Conservation (phyloP, 176 grass and related monocot genomes). For the Pharus latifolius region DNA sequence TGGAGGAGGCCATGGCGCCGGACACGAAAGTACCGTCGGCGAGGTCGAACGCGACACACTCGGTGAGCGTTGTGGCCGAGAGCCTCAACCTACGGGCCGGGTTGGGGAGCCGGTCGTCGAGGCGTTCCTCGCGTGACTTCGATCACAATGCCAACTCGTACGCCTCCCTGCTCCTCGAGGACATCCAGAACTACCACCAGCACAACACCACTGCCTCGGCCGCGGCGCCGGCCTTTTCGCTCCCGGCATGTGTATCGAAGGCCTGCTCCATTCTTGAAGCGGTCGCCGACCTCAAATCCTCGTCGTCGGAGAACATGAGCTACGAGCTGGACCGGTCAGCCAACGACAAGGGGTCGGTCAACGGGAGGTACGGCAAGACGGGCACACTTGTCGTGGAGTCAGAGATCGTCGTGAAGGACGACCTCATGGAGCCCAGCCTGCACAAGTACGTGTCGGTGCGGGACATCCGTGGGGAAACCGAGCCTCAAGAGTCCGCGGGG, state of each 20-base stretch:
- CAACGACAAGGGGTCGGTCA: constrained; percentile 36
- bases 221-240: constrained; percentile 35
- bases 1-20: constrained; percentile 7
- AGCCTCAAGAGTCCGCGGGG: constrained; percentile 76
- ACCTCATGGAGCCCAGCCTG: constrained; percentile 65
- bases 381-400: constrained; percentile 43
- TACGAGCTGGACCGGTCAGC: constrained; percentile 13
- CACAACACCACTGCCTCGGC: constrained; percentile 18
- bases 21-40: constrained; percentile 8
- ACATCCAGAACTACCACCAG: constrained; percentile 91
- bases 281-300: constrained; percentile 78
- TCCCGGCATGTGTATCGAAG: constrained; percentile 90
- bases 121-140: constrained; percentile 67
- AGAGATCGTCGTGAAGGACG: constrained; percentile 54
- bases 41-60: constrained; percentile 39
- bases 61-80: constrained; percentile 40
- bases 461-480: constrained; percentile 38
- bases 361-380: constrained; percentile 9
- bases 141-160: constrained; percentile 61
- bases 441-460: constrained; percentile 90
- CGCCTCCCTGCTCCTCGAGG: constrained; percentile 70
- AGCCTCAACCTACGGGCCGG: constrained; percentile 24
- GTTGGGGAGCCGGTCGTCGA: constrained; percentile 43
- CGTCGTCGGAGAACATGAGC: constrained; percentile 51
- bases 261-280: constrained; percentile 97